These are phyloP conservation scores for Sinapis alba DNA, from an alignment of 441 rosid species.

Conservation along the genomic window DNA sequence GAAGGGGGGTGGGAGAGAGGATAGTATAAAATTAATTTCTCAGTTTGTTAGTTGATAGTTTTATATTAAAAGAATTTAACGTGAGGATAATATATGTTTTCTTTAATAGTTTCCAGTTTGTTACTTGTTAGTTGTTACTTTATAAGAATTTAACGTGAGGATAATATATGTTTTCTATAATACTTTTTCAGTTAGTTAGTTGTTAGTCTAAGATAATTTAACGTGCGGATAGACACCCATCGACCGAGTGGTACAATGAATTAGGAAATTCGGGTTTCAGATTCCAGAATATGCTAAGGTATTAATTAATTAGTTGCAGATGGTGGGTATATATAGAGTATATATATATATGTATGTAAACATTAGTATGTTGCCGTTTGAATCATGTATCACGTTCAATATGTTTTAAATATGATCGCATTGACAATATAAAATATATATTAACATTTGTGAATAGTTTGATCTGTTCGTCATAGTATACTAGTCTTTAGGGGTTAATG, in stretches of 20 bases:
- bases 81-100: background rate
- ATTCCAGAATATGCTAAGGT: constrained; percentile 10
- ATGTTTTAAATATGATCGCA: background rate
- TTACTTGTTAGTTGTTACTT: background rate
- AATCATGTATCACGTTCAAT: background rate
- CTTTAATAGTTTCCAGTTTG: background rate
- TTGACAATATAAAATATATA: background rate
- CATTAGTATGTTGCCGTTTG: background rate
- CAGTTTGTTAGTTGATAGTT: background rate
- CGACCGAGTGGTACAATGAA: background rate
- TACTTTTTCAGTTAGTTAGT: background rate
- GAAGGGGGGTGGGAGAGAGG: background rate
- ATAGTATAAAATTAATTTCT: background rate
- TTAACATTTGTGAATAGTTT: background rate
- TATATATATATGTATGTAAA: background rate
- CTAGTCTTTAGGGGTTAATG: background rate
- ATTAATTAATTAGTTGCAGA: background rate
- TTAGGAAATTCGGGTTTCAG: background rate
- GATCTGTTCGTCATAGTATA: background rate
- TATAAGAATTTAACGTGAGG: background rate
- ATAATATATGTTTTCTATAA: background rate
- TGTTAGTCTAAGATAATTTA: background rate
- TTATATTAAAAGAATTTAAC: background rate
- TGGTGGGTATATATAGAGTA: background rate
- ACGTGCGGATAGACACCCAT: background rate